Percentiles rank a stretch among this genome's conserved stretches.
Evolutionary conservation across 1,284 basidiomycete species (phyloP).

Genomic region (Xerocomus tenax): DNA sequence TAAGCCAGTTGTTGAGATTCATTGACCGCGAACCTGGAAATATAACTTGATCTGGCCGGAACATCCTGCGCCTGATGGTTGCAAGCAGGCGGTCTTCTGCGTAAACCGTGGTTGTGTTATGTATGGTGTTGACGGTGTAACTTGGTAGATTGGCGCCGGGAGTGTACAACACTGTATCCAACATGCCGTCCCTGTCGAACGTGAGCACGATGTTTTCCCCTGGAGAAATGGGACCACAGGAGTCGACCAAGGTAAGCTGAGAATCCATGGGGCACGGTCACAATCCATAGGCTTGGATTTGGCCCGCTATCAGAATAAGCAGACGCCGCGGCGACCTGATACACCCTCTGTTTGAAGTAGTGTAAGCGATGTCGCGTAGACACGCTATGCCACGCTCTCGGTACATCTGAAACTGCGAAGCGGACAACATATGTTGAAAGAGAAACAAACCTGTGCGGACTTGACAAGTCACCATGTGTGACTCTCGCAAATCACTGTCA

Average conservation of each 20-base stretch:
- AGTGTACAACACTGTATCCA: slow-evolving; percentile 9
- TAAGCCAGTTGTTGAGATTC: slow-evolving; percentile 16
- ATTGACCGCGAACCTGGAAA: slow-evolving; percentile 12
- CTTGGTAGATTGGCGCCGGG: slow-evolving; percentile 1
- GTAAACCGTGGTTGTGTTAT: slow-evolving; percentile 8
- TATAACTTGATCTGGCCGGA: slow-evolving; percentile 14
- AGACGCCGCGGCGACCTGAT: slow-evolving; percentile 2
- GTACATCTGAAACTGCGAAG: not conserved
- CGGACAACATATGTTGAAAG: not conserved
- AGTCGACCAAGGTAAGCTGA: slow-evolving; percentile 19
- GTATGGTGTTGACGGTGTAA: slow-evolving; percentile 14
- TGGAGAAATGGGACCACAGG: not conserved
- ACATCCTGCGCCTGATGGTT: slow-evolving; percentile 15
- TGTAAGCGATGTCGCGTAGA: not conserved
- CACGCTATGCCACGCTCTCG: not conserved
- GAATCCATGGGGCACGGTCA: slow-evolving; percentile 9
- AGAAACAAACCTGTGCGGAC: not conserved
- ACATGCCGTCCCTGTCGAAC: slow-evolving; percentile 16
- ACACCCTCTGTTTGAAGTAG: slow-evolving; percentile 1
- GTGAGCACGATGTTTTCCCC: slow-evolving; percentile 2
- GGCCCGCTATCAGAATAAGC: not conserved
- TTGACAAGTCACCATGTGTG: not conserved
- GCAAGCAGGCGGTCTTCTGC: slow-evolving; percentile 10
- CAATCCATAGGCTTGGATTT: not conserved
- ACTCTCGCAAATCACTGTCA: not conserved